These are phyloP conservation scores for Phytophthora rubi DNA, from an alignment of 352 stramenopile genomes.

Conservation along the genomic window DNA sequence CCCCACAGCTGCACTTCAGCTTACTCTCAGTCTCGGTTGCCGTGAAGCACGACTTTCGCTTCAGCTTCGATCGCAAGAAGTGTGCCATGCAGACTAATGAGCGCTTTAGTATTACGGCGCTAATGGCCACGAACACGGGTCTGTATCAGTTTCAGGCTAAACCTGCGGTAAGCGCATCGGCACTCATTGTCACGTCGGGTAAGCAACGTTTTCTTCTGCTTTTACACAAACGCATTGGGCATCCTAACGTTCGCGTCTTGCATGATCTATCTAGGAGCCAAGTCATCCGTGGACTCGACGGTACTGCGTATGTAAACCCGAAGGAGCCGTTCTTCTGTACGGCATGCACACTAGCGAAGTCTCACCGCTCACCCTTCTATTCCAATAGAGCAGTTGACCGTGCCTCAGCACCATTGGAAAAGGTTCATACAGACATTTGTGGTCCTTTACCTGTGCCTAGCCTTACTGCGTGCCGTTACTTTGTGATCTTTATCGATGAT, in stretches of 20 bases:
- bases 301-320: neutral
- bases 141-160: slow-evolving; percentile 26
- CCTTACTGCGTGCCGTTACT: slow-evolving; percentile 17
- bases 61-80: slow-evolving; percentile 16
- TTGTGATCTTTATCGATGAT: slow-evolving; percentile 26
- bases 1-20: slow-evolving; percentile 15
- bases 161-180: neutral
- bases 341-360: slow-evolving; percentile 12
- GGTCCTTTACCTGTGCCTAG: slow-evolving; percentile 9
- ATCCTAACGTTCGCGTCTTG: slow-evolving; percentile 15
- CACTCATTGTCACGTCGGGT: slow-evolving; percentile 4
- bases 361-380: slow-evolving; percentile 11
- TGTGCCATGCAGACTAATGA: slow-evolving; percentile 6
- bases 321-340: slow-evolving; percentile 2
- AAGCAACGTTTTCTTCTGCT: slow-evolving; percentile 6
- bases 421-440: slow-evolving; percentile 16
- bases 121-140: slow-evolving; percentile 1
- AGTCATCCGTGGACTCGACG: slow-evolving; percentile 9
- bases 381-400: slow-evolving; percentile 20
- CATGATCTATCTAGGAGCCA: slow-evolving; percentile 11
- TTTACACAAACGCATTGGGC: slow-evolving; percentile 14
- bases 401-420: neutral
- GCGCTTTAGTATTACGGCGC: slow-evolving; percentile 21
- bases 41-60: slow-evolving; percentile 13
- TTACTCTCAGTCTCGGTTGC: neutral